Base-by-base conservation (phyloP, 768 basidiomycete genomes). In the Podaxis sp. region DNA sequence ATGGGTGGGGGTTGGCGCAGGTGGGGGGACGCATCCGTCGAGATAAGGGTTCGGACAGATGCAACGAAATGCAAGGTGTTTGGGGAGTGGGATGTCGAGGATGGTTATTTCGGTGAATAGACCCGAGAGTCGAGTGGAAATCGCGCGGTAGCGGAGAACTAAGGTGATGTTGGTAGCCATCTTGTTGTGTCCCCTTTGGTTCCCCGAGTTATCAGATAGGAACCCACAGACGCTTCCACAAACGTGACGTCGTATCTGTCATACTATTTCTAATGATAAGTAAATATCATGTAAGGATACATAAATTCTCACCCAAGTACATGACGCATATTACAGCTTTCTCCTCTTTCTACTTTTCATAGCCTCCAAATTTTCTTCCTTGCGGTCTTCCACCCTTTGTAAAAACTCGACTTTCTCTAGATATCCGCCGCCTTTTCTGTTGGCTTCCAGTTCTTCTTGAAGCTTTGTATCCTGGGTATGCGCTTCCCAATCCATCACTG, bases 331-430 rank as follows among this genome's bases (percentile, higher is more conserved):
- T 56, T 63, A 76, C 20, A 71, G 53, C 65, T 75, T 77, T 60
- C 80, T 73, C 60, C 90, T 81, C 70, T 90, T 90, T 50, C 70
- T 80, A 57, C 77, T 70, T 68, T 84, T 87, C 65, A 74, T 80
- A 11, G 81, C 76, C 49, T 91, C 89, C 7, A 89, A 70, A 1
- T 77, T 81, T 54, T 86, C 85, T 51, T 90, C 90, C 72, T 83
- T 87, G 64, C 90, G 80, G 53, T 86, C 86, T 36, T 86, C 88
- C 0, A 95, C 93, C 51, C 93, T 77, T 63, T 87, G 77, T 68
- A 95, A 74, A 69, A 95, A 95, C 41, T 93, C 91, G 33, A 93
- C 85, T 75, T 90, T 94, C 67, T 92, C 93, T 20, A 95, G 76
- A 73, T 90, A 95, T 0, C 93, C 91, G 8, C 90, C 91, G 0